A percentile compares a stretch with the other conserved stretches of the same genome.
Conservation (phyloP, 257 asterid genomes). For the Leonotis leonurus region DNA sequence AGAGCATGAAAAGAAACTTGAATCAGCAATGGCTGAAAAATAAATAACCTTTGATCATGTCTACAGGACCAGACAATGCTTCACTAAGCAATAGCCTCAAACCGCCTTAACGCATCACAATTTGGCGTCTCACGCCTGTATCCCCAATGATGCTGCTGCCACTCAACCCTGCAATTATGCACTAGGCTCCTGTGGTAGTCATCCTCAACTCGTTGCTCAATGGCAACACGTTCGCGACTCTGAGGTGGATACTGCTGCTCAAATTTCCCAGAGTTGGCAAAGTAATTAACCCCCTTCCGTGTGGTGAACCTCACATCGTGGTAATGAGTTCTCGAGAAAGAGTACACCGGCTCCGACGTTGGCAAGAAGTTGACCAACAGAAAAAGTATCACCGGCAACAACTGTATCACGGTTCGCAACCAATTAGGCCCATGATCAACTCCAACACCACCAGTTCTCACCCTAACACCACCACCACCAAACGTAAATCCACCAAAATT, state of each 20-base stretch:
- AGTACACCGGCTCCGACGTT: constrained; percentile 68
- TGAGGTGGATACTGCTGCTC: constrained; percentile 63
- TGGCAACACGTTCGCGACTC: constrained; percentile 44
- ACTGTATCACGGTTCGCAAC: constrained; percentile 51
- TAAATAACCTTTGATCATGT: constrained; percentile 28
- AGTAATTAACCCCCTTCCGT: constrained; percentile 73
- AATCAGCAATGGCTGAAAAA: too few species aligned
- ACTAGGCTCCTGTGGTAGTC: constrained; percentile 56
- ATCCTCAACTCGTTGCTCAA: constrained; percentile 60
- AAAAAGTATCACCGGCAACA: constrained; percentile 67
- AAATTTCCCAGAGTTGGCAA: constrained; percentile 59
- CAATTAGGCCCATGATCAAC: constrained; percentile 55
- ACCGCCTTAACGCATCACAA: constrained; percentile 78
- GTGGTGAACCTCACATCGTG: constrained; percentile 49
- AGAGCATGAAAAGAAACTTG: too few species aligned
- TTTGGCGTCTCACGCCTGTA: constrained; percentile 62
- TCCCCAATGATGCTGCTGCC: constrained; percentile 84
- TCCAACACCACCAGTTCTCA: constrained; percentile 58
- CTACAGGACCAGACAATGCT: too few species aligned
- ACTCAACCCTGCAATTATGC: constrained; percentile 72
- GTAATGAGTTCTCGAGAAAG: constrained; percentile 49
- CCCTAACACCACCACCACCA: constrained; percentile 77
- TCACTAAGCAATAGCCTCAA: constrained; percentile 50
- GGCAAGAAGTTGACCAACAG: constrained; percentile 80
- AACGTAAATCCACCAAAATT: constrained; percentile 73